Evolutionary conservation across 2,329 filamentous ascomycete species (phyloP).

Genomic region (Gremmenia infestans): DNA sequence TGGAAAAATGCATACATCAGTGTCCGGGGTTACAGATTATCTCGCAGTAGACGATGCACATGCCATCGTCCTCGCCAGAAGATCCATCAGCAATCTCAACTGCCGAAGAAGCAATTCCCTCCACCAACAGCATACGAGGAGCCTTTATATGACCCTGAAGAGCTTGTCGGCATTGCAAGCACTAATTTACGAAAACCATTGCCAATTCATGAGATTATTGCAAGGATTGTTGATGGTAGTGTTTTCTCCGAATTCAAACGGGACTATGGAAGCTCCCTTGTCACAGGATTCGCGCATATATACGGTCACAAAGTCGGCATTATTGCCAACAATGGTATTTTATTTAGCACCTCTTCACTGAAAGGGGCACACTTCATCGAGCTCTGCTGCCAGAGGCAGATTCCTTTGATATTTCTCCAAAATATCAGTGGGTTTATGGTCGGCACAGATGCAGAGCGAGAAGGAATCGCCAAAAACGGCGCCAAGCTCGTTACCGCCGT

Average conservation of each 20-base stretch:
- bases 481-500: constrained; percentile 96
- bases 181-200: constrained; percentile 85
- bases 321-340: constrained; percentile 91
- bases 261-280: constrained; percentile 80
- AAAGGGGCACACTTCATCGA: constrained; percentile 98
- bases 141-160: constrained; percentile 72
- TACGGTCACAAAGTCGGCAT: constrained; percentile 90
- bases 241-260: constrained; percentile 93
- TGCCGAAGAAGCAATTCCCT: constrained; percentile 53
- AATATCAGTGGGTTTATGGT: constrained; percentile 99
- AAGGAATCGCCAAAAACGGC: constrained; percentile 95
- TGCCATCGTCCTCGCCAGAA: constrained; percentile 76
- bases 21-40: constrained; percentile 93
- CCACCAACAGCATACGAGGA: constrained; percentile 55
- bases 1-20: constrained; percentile 80
- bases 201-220: constrained; percentile 84
- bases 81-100: constrained; percentile 85
- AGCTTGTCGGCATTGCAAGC: constrained; percentile 83
- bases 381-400: constrained; percentile 82
- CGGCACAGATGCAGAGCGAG: constrained; percentile 82
- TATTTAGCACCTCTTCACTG: constrained; percentile 82
- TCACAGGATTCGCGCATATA: constrained; percentile 87
- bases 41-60: constrained; percentile 92
- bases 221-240: constrained; percentile 85
- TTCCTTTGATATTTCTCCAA: constrained; percentile 89